Evolutionary conservation across 2,329 filamentous ascomycete species (phyloP).

Genomic region (Pyrenochaeta sp.): DNA sequence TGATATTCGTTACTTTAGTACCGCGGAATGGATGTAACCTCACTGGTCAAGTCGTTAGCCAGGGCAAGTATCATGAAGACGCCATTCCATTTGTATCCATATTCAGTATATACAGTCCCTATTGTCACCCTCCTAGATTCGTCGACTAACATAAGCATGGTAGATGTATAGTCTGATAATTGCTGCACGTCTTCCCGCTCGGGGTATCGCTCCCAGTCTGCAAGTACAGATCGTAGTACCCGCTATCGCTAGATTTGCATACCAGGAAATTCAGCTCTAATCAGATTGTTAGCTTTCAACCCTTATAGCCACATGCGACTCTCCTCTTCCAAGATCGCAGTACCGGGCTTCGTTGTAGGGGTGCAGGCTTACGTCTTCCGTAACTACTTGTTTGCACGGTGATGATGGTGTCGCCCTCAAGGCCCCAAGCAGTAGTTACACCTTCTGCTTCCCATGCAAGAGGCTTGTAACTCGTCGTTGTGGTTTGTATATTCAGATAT

Average conservation of each 20-base stretch:
- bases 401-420: constrained; percentile 59
- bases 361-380: constrained; percentile 48
- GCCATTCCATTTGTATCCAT: too few relatives aligned
- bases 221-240: constrained; percentile 61
- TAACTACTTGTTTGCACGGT: constrained; percentile 54
- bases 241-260: constrained; percentile 50
- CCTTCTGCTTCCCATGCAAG: constrained; percentile 54
- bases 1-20: too few relatives aligned
- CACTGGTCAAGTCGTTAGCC: too few relatives aligned
- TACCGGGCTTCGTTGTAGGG: too few relatives aligned
- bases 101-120: too few relatives aligned
- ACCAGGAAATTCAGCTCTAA: constrained; percentile 61
- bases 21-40: too few relatives aligned
- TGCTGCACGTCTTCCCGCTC: constrained; percentile 59
- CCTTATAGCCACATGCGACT: constrained; percentile 28
- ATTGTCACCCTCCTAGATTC: neutral
- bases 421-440: constrained; percentile 59
- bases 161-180: constrained; percentile 63
- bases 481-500: constrained; percentile 58
- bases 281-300: neutral
- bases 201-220: constrained; percentile 62
- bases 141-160: constrained; percentile 56
- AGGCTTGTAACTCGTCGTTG: constrained; percentile 61
- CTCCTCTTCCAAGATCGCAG: neutral
- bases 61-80: too few relatives aligned